Percentiles rank a stretch among this genome's conserved stretches.
phyloP scores from a whole-genome alignment of 1,284 basidiomycete species.

The Trichosporon sp. region DNA sequence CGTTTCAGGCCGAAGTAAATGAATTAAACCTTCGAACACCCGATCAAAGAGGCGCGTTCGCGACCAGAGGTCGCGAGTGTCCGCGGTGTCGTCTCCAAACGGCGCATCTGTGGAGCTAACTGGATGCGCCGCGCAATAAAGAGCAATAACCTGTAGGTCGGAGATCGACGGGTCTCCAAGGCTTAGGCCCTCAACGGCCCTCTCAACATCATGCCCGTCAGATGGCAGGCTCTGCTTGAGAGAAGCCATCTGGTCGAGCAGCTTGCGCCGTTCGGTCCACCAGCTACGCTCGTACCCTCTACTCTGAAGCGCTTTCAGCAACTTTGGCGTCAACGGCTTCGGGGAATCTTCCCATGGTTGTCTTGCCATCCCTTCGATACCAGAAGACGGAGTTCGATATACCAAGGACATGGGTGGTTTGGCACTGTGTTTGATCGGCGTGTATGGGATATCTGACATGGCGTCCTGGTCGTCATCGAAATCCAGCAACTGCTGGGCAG shows the following conservation, averaged over 20 bases:
- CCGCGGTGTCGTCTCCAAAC: conserved; percentile 6
- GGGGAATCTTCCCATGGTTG: conserved; percentile 42
- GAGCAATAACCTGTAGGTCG: conserved; percentile 32
- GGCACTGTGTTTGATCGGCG: conserved; percentile 19
- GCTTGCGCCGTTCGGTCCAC: conserved; percentile 36
- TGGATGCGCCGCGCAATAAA: conserved; percentile 28
- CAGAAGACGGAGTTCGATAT: not conserved
- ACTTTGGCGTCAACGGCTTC: conserved; percentile 14
- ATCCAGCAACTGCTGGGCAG: conserved; percentile 65
- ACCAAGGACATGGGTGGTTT: conserved; percentile 6
- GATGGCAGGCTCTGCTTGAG: conserved; percentile 12
- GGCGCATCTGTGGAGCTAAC: conserved; percentile 5
- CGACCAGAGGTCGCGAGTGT: conserved; percentile 23
- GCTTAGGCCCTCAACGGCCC: conserved; percentile 23
- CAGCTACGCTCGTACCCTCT: conserved; percentile 37
- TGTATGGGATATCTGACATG: conserved; percentile 16
- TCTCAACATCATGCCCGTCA: conserved; percentile 12
- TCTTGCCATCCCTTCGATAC: not conserved
- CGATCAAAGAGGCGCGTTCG: conserved; percentile 27
- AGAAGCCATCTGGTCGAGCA: conserved; percentile 28
- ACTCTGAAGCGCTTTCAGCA: conserved; percentile 23
- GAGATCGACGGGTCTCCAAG: conserved; percentile 16
- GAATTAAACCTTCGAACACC: conserved; percentile 28
- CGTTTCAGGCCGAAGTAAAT: not conserved
- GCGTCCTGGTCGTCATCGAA: conserved; percentile 23